These are phyloP conservation scores for Azolla pinnata DNA, from an alignment of 75 land plant genomes.

Conservation along the genomic window DNA sequence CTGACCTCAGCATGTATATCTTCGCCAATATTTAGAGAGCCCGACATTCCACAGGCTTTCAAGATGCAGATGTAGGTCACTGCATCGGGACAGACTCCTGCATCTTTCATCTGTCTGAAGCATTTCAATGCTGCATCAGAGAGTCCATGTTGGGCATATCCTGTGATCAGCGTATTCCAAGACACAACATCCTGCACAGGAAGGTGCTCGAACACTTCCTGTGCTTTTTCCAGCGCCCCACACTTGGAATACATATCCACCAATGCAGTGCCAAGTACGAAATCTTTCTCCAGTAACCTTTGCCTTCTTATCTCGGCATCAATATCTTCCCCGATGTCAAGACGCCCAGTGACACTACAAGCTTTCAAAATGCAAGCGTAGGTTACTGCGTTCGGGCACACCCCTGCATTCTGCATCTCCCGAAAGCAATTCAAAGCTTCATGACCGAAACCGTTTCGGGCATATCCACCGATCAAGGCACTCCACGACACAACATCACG, in stretches of 20 bases:
- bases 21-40: conserved; percentile 17
- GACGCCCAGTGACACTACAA: no score
- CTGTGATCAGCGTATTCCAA: conserved; percentile 17
- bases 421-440: conserved; percentile 8
- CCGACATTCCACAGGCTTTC: conserved; percentile 12
- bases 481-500: conserved; percentile 21
- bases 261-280: no score
- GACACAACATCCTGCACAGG: no score
- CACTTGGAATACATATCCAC: no score
- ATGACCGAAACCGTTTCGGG: conserved; percentile 7
- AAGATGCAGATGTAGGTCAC: conserved; percentile 12
- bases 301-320: conserved; percentile 20
- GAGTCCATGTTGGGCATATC: conserved; percentile 10
- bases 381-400: conserved; percentile 12
- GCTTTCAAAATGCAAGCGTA: no score
- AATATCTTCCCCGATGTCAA: conserved; percentile 3
- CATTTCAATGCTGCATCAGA: conserved; percentile 2
- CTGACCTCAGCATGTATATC: neutral
- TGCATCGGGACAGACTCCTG: conserved; percentile 7
- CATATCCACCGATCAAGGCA: conserved; percentile 19
- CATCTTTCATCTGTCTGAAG: conserved; percentile 11
- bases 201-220: no score
- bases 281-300: no score
- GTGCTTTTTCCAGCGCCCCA: no score
- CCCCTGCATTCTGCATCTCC: conserved; percentile 8